Evolutionary conservation across 805 yeast species (phyloP).

Genomic region (Barnettozyma sucrosica): DNA sequence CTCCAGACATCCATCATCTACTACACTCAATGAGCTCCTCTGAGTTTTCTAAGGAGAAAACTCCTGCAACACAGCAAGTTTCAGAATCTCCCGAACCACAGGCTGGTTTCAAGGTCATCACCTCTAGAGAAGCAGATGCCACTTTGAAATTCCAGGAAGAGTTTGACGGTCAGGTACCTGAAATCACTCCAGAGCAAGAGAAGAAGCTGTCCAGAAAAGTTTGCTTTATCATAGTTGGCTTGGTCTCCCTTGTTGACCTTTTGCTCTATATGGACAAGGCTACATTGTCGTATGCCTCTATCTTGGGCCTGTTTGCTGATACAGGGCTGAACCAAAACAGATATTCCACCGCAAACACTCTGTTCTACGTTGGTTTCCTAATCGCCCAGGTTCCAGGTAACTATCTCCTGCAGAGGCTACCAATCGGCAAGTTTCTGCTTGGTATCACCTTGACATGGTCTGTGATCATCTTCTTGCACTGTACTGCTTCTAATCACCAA

Average conservation of each 20-base stretch:
- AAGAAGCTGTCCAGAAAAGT: slow-evolving; percentile 34
- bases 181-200: slow-evolving; percentile 39
- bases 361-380: slow-evolving; percentile 48
- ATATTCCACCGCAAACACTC: slow-evolving; percentile 43
- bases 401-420: slow-evolving; percentile 38
- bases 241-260: slow-evolving; percentile 35
- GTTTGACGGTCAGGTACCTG: slow-evolving; percentile 30
- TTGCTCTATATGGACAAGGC: slow-evolving; percentile 49
- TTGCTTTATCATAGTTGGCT: slow-evolving; percentile 30
- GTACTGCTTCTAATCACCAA: slow-evolving; percentile 38
- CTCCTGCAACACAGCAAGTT: background rate
- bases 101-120: slow-evolving; percentile 31
- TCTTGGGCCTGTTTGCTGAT: slow-evolving; percentile 42
- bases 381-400: slow-evolving; percentile 41
- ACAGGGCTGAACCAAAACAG: slow-evolving; percentile 38
- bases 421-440: slow-evolving; percentile 35
- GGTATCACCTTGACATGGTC: slow-evolving; percentile 39
- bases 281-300: slow-evolving; percentile 41
- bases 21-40: background rate
- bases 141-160: slow-evolving; percentile 33
- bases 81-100: background rate
- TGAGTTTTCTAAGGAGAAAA: background rate
- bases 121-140: slow-evolving; percentile 35
- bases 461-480: slow-evolving; percentile 38
- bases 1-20: background rate